A percentile compares a stretch with the other conserved stretches of the same genome.
phyloP scores from a whole-genome alignment of 495 filamentous ascomycete genomes.

The Darksidea phi region DNA sequence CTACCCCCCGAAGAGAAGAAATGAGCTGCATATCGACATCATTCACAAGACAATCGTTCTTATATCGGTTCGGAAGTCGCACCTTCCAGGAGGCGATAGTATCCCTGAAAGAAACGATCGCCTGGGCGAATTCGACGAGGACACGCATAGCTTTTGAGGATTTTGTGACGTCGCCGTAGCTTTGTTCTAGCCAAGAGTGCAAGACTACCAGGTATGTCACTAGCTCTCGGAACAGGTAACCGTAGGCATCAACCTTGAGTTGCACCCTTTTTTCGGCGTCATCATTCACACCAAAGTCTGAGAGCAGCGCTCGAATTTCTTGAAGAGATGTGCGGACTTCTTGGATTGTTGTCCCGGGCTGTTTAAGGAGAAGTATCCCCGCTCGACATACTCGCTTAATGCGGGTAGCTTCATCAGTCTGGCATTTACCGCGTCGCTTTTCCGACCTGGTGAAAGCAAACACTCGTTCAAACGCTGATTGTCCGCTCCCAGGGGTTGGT shows the following conservation, averaged over 20 bases:
- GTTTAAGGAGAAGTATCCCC: too few species aligned
- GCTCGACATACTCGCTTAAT: too few species aligned
- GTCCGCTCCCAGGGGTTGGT: too few species aligned
- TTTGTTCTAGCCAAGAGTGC: background rate
- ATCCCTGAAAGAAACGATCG: slow-evolving; percentile 20
- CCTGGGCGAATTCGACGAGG: slow-evolving; percentile 1
- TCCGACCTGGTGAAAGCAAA: too few species aligned
- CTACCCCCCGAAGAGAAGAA: slow-evolving; percentile 4
- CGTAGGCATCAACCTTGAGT: slow-evolving; percentile 23
- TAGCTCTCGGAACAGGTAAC: slow-evolving; percentile 14
- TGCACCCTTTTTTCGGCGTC: background rate
- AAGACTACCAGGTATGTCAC: background rate
- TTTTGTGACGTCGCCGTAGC: background rate
- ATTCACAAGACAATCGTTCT: slow-evolving; percentile 14
- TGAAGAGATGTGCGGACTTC: background rate
- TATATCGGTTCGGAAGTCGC: slow-evolving; percentile 1
- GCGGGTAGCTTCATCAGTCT: too few species aligned
- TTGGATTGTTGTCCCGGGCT: too few species aligned
- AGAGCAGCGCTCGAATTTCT: background rate
- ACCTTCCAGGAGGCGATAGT: slow-evolving; percentile 16
- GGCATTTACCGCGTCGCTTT: too few species aligned
- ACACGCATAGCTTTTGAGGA: slow-evolving; percentile 5
- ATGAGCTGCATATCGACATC: slow-evolving; percentile 19
- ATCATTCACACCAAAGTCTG: background rate
- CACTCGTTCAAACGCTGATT: too few species aligned